Conservation (phyloP, 2,329 filamentous ascomycete genomes). For the Penicillium sumatraense region DNA sequence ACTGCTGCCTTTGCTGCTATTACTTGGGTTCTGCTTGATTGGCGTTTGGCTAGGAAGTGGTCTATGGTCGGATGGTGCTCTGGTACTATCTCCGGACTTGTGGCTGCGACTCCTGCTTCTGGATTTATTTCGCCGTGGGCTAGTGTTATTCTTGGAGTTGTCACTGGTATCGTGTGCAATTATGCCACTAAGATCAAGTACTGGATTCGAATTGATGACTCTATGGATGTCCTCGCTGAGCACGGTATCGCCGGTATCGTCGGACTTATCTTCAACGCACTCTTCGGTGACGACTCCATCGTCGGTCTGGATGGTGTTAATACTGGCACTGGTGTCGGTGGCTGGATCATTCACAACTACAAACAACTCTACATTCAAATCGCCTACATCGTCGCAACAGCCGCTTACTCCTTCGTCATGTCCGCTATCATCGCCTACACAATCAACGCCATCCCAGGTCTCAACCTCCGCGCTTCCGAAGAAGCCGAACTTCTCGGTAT, state of each 20-base stretch:
- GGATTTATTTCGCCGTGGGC: slow-evolving; percentile 76
- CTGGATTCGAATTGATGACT: slow-evolving; percentile 81
- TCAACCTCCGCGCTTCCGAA: slow-evolving; percentile 68
- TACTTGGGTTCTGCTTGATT: slow-evolving; percentile 95
- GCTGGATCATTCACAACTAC: slow-evolving; percentile 74
- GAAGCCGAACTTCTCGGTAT: slow-evolving; percentile 72
- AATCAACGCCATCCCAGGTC: slow-evolving; percentile 72
- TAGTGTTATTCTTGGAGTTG: slow-evolving; percentile 63
- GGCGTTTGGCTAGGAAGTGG: slow-evolving; percentile 91
- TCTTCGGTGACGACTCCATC: slow-evolving; percentile 77
- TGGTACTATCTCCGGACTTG: slow-evolving; percentile 82
- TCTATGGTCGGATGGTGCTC: slow-evolving; percentile 93
- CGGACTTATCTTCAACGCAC: slow-evolving; percentile 76
- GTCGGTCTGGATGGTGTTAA: slow-evolving; percentile 72
- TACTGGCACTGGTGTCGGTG: slow-evolving; percentile 55
- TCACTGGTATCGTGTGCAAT: slow-evolving; percentile 73
- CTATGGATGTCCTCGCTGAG: slow-evolving; percentile 89
- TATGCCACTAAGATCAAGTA: slow-evolving; percentile 83
- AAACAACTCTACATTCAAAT: slow-evolving; percentile 74
- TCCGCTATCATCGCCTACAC: slow-evolving; percentile 72
- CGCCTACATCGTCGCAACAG: slow-evolving; percentile 67
- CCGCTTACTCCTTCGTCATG: slow-evolving; percentile 69
- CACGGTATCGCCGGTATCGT: slow-evolving; percentile 83
- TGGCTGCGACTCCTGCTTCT: slow-evolving; percentile 83
- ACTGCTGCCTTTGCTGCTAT: slow-evolving; percentile 90